Evolutionary conservation across 768 basidiomycete genomes (phyloP).

Genomic region (Rhodotorula toruloides): DNA sequence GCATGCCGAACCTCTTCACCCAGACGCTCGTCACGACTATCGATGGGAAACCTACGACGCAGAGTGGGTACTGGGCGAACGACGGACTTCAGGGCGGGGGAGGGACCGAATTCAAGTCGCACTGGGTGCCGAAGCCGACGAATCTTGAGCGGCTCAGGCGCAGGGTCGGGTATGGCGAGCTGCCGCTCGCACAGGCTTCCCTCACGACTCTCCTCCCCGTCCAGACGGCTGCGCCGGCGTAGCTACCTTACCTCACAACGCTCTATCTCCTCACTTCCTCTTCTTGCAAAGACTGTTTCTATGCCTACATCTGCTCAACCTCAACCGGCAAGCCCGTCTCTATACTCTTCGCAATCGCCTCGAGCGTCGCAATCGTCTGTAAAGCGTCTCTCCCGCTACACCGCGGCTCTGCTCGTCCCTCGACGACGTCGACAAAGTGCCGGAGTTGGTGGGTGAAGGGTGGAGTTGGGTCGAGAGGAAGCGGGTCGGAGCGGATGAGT

Average conservation of each 20-base stretch:
- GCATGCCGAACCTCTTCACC: neutral
- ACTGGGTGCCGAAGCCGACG: too few relatives aligned
- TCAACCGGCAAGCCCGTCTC: conserved; percentile 18
- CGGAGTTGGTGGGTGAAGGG: conserved; percentile 39
- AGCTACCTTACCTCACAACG: too few relatives aligned
- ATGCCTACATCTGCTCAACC: neutral
- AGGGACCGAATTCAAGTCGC: too few relatives aligned
- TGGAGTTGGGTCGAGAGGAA: conserved; percentile 17
- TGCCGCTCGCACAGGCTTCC: too few relatives aligned
- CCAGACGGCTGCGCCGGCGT: neutral
- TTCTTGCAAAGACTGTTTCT: neutral
- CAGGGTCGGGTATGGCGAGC: too few relatives aligned
- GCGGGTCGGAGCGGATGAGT: neutral
- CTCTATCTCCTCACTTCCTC: neutral
- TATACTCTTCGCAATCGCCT: conserved; percentile 30
- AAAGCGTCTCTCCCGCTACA: conserved; percentile 33
- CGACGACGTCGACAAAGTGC: conserved; percentile 31
- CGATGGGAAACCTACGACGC: neutral
- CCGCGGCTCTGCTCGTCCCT: conserved; percentile 28
- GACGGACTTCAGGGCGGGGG: too few relatives aligned
- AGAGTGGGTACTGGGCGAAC: neutral
- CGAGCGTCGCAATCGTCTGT: conserved; percentile 24
- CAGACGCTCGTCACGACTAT: neutral
- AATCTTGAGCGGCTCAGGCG: too few relatives aligned
- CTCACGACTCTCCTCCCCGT: neutral